Base-by-base conservation (phyloP, 2,329 filamentous ascomycete genomes). In the Aspergillus persii region DNA sequence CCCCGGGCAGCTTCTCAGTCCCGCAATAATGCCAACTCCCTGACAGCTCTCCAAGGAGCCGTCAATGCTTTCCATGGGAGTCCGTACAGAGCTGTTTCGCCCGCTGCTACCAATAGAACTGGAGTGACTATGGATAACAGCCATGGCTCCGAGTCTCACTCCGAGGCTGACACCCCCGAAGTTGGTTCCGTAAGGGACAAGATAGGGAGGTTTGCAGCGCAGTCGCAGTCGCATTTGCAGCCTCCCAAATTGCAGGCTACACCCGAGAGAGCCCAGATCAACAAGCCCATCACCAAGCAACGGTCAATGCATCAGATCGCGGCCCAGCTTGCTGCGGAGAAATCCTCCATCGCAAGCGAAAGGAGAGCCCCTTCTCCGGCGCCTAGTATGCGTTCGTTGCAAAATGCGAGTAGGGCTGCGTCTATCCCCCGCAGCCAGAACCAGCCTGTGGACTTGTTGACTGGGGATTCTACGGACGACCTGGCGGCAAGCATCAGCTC, bases 181-280 rank as follows among this genome's bases (percentile, higher is more conserved):
- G 65, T 67, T 26, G 72, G 71, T 26, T 72, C 74, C 4, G 76
- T 78, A 46, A 76, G 63, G 62, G 73, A 76, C 59, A 77, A 72
- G 59, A 75, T 77, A 52, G 71, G 71, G 51, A 67, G 59, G 53
- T 75, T 76, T 58, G 68, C 69, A 26, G 62, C 65, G 27, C 66
- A 63, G 53, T 64, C 66, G 27, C 63, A 64, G 11, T 50, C 65
- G 27, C 66, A 63, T 52, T 64, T 66, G 27, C 63, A 64, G 11
- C 50, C 66, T 2, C 47, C 59, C 15, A 57, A 27, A 36, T 41
- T 60, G 4, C 57, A 57, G n/a, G 36, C 60, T 31, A 18, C 52
- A 55, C 58, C 57, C 27, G 54, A 60, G n/a, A 63, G 58, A 54
- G 64, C 56, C 48, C 62, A 59, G 29, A 50, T 53, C 49, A 57